These are phyloP conservation scores for Colletotrichum sublineola DNA, from an alignment of 2,329 filamentous ascomycete genomes.

Conservation along the genomic window DNA sequence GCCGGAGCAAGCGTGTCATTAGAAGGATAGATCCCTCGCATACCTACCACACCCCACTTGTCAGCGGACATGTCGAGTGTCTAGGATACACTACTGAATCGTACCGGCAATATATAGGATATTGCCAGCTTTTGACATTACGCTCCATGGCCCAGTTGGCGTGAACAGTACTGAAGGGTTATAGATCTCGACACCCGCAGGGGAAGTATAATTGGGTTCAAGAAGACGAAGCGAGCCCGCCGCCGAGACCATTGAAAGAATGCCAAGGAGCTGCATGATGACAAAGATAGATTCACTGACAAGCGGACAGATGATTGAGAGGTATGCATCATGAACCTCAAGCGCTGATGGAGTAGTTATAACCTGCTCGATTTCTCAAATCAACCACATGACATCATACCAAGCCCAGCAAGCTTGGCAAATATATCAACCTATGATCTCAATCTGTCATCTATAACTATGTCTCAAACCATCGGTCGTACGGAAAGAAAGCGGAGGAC, in stretches of 20 bases:
- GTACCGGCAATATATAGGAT: conserved; percentile 49
- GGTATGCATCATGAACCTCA: accelerated
- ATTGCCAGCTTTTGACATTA: conserved; percentile 49
- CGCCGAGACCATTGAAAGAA: not conserved
- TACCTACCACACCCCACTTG: conserved; percentile 43
- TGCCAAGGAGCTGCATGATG: not conserved
- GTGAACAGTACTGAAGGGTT: conserved; percentile 48
- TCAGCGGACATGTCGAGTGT: not conserved
- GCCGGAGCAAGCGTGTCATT: conserved; percentile 49
- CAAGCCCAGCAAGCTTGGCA: conserved; percentile 5
- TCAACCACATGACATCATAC: conserved; percentile 1
- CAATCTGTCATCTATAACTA: not conserved
- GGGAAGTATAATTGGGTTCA: conserved; percentile 47
- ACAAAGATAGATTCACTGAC: not conserved
- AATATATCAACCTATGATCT: not conserved
- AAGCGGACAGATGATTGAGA: not conserved
- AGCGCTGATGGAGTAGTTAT: not conserved
- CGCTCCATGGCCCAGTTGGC: conserved; percentile 48
- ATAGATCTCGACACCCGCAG: conserved; percentile 48
- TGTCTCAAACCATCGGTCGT: not conserved
- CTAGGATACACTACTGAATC: not conserved
- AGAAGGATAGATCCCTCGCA: conserved; percentile 50
- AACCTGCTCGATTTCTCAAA: not conserved
- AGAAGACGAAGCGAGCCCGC: conserved; percentile 6
- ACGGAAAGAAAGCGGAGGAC: not conserved